phyloP scores from a whole-genome alignment of 2,329 filamentous ascomycete genomes.

The Akanthomyces dipterigenus region DNA sequence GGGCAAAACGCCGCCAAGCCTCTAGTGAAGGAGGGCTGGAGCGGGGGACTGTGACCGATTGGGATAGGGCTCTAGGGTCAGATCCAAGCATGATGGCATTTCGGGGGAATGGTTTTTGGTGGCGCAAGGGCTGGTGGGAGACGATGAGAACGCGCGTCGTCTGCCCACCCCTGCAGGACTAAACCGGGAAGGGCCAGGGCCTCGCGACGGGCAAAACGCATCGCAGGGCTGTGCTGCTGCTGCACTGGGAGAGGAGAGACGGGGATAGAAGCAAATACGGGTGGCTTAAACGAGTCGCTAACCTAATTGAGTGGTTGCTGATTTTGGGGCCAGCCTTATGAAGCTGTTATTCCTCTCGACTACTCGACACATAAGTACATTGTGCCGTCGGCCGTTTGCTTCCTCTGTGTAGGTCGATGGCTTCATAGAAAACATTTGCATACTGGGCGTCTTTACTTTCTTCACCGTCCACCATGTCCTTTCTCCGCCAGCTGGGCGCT shows the following conservation, averaged over 20 bases:
- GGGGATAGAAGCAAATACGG: not conserved
- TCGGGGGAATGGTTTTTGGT: not conserved
- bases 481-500: conserved; percentile 14
- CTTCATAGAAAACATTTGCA: not conserved
- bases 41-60: not conserved
- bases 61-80: not conserved
- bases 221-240: not conserved
- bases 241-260: not conserved
- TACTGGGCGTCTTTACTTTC: too few relatives aligned
- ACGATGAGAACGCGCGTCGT: conserved; percentile 4
- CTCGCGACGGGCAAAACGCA: not conserved
- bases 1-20: not conserved
- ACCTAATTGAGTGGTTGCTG: not conserved
- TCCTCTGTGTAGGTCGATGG: not conserved
- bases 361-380: not conserved
- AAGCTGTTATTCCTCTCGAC: not conserved
- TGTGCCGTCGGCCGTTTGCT: too few relatives aligned
- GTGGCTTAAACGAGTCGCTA: not conserved
- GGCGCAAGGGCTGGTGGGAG: not conserved
- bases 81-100: not conserved
- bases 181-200: too few relatives aligned
- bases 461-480: not conserved
- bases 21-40: not conserved
- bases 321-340: not conserved
- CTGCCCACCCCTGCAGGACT: not conserved